Base-by-base conservation (phyloP, 345 rosid genomes). In the Turritis glabra region DNA sequence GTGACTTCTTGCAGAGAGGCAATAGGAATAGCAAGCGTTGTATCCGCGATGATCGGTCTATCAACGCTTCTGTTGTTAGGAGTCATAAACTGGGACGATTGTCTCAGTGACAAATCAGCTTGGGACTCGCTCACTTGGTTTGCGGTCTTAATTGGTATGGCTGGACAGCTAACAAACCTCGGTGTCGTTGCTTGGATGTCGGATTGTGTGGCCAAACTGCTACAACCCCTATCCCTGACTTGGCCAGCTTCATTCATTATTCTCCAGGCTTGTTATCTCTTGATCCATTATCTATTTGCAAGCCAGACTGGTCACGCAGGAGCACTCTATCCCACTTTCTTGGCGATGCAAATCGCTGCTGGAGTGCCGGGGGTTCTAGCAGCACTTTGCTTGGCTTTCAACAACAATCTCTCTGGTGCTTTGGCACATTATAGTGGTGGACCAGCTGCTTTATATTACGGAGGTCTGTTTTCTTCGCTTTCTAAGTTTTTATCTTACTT, bases 121-220 rank as follows among this genome's bases (percentile, higher is more conserved):
- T 95, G 99, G 98, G 98, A 95, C 85, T 90, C 98, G 8, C 80
- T 92, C 69, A 81, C 87, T 61, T 95, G 99, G 99, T 92, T 92
- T 54, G 91, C 96, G 3, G 91, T 92, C 64, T 84, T 95, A 60
- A 94, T 95, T 37, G 97, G 97, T 62, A 89, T 95, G 99, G 99
- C 99, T 9, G 85, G 96, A 41, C 98, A 95, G 35, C 78, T 92
- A 77, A 92, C 97, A 2, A 88, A 88, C 82, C 90, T 90, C 7
- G 97, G 99, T 14, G 80, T 95, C 0, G 90, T 95, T 17, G 63
- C 80, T 17, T 92, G 99, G 97, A 90, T 92, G 90, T 95, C 98
- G 5, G 69, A 67, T 66, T 77, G 85, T 56, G 98, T 95, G 18
- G 97, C 86, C 6, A 86, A 80, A 61, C 67, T 71, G 57, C 96